Evolutionary conservation across 495 filamentous ascomycete species (phyloP).

Genomic region (Penicilliopsis zonata): DNA sequence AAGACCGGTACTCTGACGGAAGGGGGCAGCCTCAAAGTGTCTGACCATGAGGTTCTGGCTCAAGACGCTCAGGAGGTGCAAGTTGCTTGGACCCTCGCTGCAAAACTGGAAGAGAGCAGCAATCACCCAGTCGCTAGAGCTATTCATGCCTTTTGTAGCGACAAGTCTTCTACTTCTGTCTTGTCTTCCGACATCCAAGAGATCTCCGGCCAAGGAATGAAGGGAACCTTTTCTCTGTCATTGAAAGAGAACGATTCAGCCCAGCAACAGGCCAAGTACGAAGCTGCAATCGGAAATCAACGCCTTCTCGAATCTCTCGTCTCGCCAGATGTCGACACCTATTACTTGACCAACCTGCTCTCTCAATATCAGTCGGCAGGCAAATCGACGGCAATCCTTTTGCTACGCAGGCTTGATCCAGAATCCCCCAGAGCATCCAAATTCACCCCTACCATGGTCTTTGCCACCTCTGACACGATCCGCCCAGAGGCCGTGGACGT

Average conservation of each 20-base stretch:
- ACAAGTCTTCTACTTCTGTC: constrained; percentile 17
- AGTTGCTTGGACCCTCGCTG: constrained; percentile 42
- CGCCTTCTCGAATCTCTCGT: constrained; percentile 41
- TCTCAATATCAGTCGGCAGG: constrained; percentile 57
- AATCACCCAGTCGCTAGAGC: constrained; percentile 82
- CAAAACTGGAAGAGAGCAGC: constrained; percentile 66
- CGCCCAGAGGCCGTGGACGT: constrained; percentile 61
- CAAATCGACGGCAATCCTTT: constrained; percentile 63
- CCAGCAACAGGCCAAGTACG: constrained; percentile 23
- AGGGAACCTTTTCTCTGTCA: constrained; percentile 47
- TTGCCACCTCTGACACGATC: constrained; percentile 61
- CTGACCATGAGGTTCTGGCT: constrained; percentile 50
- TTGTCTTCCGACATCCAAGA: constrained; percentile 49
- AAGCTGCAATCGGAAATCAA: constrained; percentile 80
- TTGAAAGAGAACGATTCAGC: too few species aligned
- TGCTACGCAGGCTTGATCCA: constrained; percentile 25
- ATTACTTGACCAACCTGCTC: constrained; percentile 34
- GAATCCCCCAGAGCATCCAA: constrained; percentile 12
- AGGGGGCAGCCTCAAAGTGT: constrained; percentile 70
- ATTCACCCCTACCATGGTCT: constrained; percentile 53
- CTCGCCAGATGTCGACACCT: constrained; percentile 14
- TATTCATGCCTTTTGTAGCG: constrained; percentile 54
- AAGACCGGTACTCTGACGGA: constrained; percentile 90
- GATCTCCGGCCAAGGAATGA: constrained; percentile 70
- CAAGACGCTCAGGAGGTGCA: constrained; percentile 20